These are phyloP conservation scores for Saccharomyces hybrid DNA, from an alignment of 1,139 yeast species.

Conservation along the genomic window DNA sequence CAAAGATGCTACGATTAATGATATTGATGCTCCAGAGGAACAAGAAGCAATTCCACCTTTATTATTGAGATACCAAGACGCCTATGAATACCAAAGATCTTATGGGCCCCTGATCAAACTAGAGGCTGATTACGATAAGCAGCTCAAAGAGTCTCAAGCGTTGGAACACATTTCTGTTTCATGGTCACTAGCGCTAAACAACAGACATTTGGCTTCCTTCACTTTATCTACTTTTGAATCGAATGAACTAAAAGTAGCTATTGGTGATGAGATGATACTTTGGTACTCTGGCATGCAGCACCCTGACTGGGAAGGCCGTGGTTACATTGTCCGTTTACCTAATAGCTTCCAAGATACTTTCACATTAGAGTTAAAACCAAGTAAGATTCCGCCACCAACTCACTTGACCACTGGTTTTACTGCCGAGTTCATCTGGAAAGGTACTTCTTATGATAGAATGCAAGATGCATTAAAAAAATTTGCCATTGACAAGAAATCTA, in stretches of 20 bases:
- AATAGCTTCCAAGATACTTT: slow-evolving; percentile 60
- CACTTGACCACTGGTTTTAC: slow-evolving; percentile 61
- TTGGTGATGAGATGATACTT: slow-evolving; percentile 75
- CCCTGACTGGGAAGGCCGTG: slow-evolving; percentile 61
- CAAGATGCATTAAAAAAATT: slow-evolving; percentile 66
- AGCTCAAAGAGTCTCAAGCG: slow-evolving; percentile 70
- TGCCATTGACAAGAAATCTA: slow-evolving; percentile 65
- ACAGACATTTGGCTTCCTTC: slow-evolving; percentile 63
- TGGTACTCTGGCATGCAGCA: slow-evolving; percentile 48
- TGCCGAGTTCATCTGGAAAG: slow-evolving; percentile 88
- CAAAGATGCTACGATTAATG: slow-evolving; percentile 60
- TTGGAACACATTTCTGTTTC: slow-evolving; percentile 64
- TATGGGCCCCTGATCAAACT: slow-evolving; percentile 77
- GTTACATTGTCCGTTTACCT: slow-evolving; percentile 68
- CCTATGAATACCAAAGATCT: slow-evolving; percentile 75
- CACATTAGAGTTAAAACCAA: slow-evolving; percentile 57
- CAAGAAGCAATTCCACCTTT: slow-evolving; percentile 63
- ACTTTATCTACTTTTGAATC: slow-evolving; percentile 59
- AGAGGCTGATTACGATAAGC: slow-evolving; percentile 75
- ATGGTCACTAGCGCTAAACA: slow-evolving; percentile 68
- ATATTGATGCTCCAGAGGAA: slow-evolving; percentile 44
- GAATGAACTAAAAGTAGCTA: slow-evolving; percentile 63
- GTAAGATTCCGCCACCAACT: slow-evolving; percentile 37
- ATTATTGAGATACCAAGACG: slow-evolving; percentile 71
- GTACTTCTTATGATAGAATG: slow-evolving; percentile 76